Percentiles rank a stretch among this genome's conserved stretches.
Evolutionary conservation across 2,329 filamentous ascomycete genomes (phyloP).

Genomic region (Aspergillus quadricinctus): DNA sequence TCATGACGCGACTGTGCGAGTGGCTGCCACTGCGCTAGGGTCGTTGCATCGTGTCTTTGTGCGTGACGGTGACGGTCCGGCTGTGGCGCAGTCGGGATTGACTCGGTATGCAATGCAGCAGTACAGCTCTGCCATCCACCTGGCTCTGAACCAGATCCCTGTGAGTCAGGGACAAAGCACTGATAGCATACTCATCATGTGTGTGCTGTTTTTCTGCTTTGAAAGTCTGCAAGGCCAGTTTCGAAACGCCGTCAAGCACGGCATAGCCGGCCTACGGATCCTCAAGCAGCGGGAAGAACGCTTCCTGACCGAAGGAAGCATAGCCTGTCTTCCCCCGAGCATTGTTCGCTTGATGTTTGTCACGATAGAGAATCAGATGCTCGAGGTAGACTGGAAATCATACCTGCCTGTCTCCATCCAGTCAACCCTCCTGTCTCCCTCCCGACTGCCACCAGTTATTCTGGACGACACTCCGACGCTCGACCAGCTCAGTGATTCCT

Average conservation of each 20-base stretch:
- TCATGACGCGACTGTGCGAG: constrained; percentile 44
- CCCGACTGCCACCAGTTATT: not conserved
- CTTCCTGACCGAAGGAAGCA: not conserved
- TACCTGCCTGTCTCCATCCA: constrained; percentile 1
- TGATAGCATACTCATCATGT: constrained; percentile 41
- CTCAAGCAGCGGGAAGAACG: constrained; percentile 13
- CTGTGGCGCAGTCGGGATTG: not conserved
- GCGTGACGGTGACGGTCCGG: constrained; percentile 1
- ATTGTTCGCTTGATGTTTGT: constrained; percentile 11
- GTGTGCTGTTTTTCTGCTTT: constrained; percentile 51
- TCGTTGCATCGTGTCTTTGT: constrained; percentile 41
- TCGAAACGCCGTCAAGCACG: constrained; percentile 39
- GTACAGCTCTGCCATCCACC: constrained; percentile 47
- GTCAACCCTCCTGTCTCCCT: constrained; percentile 2
- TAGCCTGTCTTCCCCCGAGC: constrained; percentile 10
- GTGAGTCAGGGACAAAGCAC: constrained; percentile 26
- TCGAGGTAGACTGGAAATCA: constrained; percentile 13
- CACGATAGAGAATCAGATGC: constrained; percentile 16
- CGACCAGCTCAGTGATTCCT: constrained; percentile 8
- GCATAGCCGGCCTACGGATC: constrained; percentile 28
- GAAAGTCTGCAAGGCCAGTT: constrained; percentile 53
- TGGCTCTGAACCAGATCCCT: constrained; percentile 35
- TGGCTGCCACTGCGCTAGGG: constrained; percentile 48
- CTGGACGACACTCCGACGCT: not conserved
- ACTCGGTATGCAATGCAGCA: constrained; percentile 40